Conservation (phyloP, 2,329 filamentous ascomycete genomes). For the Botryotinia calthae region DNA sequence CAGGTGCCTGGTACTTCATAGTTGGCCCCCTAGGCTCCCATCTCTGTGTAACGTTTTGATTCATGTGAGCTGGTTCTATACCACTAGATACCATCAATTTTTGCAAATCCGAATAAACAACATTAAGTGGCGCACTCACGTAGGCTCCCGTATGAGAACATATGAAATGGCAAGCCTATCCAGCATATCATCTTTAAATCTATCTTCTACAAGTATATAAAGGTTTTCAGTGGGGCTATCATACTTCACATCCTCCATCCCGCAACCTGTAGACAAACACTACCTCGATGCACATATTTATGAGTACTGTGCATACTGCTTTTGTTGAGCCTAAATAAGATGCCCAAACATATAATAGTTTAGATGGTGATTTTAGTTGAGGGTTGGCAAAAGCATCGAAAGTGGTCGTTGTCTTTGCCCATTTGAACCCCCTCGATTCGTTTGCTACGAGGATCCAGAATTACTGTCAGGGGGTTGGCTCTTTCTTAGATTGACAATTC, state of each 20-base stretch:
- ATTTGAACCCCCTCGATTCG: not conserved
- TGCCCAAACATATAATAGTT: not conserved
- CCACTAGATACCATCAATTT: not conserved
- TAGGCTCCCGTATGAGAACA: no score
- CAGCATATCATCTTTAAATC: not conserved
- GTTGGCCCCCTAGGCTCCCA: not conserved
- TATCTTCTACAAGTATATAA: not conserved
- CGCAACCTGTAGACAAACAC: not conserved
- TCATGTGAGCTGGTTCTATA: not conserved
- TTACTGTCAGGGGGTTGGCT: not conserved
- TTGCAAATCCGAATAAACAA: not conserved
- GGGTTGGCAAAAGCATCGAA: not conserved
- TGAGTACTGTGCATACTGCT: not conserved
- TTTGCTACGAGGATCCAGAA: not conserved
- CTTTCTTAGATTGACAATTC: not conserved
- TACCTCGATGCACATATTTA: not conserved
- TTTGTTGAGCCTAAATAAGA: not conserved
- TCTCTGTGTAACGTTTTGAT: not conserved
- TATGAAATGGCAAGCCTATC: rapidly evolving
- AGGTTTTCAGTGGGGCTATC: not conserved
- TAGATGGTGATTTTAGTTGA: not conserved
- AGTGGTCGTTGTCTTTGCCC: not conserved
- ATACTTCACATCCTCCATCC: no score
- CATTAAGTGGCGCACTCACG: not conserved
- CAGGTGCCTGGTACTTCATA: no score